Percentiles rank a stretch among this genome's conserved stretches.
phyloP scores from a whole-genome alignment of 192 early-diverging fungal genomes.

The Coemansia reversa region DNA sequence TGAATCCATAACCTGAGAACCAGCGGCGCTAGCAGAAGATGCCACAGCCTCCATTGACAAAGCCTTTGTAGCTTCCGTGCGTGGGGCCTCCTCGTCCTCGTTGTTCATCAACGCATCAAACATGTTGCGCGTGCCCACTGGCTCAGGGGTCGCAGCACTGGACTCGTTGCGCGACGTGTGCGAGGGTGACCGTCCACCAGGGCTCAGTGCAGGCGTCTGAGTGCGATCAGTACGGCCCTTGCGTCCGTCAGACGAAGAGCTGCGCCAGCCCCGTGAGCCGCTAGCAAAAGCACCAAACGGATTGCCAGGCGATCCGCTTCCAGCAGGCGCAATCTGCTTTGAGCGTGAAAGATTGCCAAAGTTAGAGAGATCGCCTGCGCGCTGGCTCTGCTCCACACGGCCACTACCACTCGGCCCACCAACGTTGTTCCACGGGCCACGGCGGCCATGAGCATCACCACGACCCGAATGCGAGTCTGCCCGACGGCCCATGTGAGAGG shows the following conservation, averaged over 20 bases:
- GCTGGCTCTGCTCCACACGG: slow-evolving; percentile 52
- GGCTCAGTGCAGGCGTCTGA: slow-evolving; percentile 19
- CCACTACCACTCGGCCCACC: slow-evolving; percentile 77
- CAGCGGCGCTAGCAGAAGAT: slow-evolving; percentile 18
- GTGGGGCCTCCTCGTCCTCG: slow-evolving; percentile 50
- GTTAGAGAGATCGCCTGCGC: slow-evolving; percentile 67
- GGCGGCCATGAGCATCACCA: slow-evolving; percentile 62
- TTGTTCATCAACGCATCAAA: slow-evolving; percentile 48
- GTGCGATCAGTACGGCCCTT: slow-evolving; percentile 37
- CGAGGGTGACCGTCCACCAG: slow-evolving; percentile 48
- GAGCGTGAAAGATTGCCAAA: slow-evolving; percentile 73
- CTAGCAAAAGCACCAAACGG: slow-evolving; percentile 39
- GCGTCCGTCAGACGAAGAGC: slow-evolving; percentile 46
- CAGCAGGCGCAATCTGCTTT: slow-evolving; percentile 30
- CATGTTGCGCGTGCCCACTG: slow-evolving; percentile 49
- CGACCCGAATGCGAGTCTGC: slow-evolving; percentile 59
- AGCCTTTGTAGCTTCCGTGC: slow-evolving; percentile 31
- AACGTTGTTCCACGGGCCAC: slow-evolving; percentile 51
- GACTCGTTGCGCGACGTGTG: slow-evolving; percentile 51
- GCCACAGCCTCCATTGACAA: slow-evolving; percentile 20
- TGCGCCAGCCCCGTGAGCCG: slow-evolving; percentile 55
- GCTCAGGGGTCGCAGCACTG: slow-evolving; percentile 50
- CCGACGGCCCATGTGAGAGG: slow-evolving; percentile 62
- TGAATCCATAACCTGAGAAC: slow-evolving; percentile 44
- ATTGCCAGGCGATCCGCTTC: slow-evolving; percentile 16